Evolutionary conservation across 768 basidiomycete species (phyloP).

Genomic region (Dentipellis sp.): DNA sequence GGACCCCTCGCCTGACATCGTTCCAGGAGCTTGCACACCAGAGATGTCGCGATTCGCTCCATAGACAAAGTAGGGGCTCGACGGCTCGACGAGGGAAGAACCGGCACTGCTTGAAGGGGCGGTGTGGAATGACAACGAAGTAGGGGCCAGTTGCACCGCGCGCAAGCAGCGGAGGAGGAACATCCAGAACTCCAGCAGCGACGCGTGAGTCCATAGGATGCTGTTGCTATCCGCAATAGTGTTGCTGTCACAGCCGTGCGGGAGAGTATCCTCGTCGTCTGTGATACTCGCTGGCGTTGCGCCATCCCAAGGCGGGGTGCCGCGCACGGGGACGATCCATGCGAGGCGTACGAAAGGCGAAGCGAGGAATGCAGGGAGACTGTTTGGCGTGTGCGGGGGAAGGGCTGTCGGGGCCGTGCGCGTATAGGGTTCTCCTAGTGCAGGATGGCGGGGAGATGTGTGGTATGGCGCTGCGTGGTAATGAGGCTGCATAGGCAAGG

Average conservation of each 20-base stretch:
- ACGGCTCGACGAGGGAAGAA: not conserved
- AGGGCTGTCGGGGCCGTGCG: not conserved
- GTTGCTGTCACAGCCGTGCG: conserved; percentile 1
- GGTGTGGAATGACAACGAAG: conserved; percentile 42
- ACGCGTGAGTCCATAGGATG: conserved; percentile 38
- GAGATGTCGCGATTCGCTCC: not conserved
- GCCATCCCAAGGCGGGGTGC: conserved; percentile 37
- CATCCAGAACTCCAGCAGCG: conserved; percentile 38
- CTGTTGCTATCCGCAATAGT: conserved; percentile 9
- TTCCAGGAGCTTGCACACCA: not conserved
- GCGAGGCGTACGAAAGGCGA: conserved; percentile 32
- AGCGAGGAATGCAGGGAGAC: not conserved
- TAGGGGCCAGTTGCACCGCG: conserved; percentile 25
- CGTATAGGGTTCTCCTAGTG: not conserved
- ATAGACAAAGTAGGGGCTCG: not conserved
- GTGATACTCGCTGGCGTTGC: conserved; percentile 33
- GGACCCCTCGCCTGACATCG: not conserved
- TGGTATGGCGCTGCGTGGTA: not conserved
- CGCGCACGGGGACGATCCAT: conserved; percentile 54
- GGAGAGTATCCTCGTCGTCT: conserved; percentile 12
- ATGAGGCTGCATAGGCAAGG: not conserved
- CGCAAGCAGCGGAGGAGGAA: conserved; percentile 34
- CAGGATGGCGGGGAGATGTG: not conserved
- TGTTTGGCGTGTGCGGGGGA: not conserved
- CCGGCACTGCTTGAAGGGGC: too few species aligned